phyloP scores from a whole-genome alignment of 2,329 filamentous ascomycete genomes.

The Xylaria digitata region DNA sequence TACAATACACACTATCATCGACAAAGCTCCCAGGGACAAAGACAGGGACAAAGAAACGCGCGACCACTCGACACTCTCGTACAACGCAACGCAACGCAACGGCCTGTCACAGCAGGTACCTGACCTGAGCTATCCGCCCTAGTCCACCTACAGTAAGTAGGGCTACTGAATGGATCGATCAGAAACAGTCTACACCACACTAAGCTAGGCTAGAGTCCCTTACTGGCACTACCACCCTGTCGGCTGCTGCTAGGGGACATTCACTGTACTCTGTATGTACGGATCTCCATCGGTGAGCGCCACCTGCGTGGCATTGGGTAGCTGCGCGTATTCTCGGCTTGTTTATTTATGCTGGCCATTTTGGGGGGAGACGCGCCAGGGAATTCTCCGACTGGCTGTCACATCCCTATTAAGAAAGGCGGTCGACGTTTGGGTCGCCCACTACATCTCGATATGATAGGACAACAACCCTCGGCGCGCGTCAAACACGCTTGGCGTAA shows the following conservation, averaged over 20 bases:
- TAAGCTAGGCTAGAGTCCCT: neutral
- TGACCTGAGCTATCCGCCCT: neutral
- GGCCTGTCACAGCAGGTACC: neutral
- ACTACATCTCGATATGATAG: conserved; percentile 42
- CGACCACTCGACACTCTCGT: neutral
- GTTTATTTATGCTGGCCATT: conserved; percentile 39
- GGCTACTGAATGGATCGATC: neutral
- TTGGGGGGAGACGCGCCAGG: conserved; percentile 42
- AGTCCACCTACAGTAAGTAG: neutral
- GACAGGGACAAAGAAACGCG: neutral
- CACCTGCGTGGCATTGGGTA: conserved; percentile 23
- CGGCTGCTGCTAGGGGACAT: neutral
- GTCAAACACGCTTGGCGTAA: conserved; percentile 37
- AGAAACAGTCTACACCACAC: conserved; percentile 15
- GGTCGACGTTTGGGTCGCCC: conserved; percentile 44
- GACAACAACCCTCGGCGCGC: conserved; percentile 39
- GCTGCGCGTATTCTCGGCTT: conserved; percentile 37
- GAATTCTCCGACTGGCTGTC: conserved; percentile 46
- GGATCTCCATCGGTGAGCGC: conserved; percentile 20
- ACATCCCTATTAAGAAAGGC: conserved; percentile 34
- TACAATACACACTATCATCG: neutral
- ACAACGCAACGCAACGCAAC: too few relatives aligned
- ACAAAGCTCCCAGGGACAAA: conserved; percentile 5
- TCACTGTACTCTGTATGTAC: too few relatives aligned
- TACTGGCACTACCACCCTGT: conserved; percentile 8